A percentile compares a stretch with the other conserved stretches of the same genome.
These are phyloP conservation scores for Onygenales sp. DNA, from an alignment of 2,329 filamentous ascomycete species.

Conservation along the genomic window DNA sequence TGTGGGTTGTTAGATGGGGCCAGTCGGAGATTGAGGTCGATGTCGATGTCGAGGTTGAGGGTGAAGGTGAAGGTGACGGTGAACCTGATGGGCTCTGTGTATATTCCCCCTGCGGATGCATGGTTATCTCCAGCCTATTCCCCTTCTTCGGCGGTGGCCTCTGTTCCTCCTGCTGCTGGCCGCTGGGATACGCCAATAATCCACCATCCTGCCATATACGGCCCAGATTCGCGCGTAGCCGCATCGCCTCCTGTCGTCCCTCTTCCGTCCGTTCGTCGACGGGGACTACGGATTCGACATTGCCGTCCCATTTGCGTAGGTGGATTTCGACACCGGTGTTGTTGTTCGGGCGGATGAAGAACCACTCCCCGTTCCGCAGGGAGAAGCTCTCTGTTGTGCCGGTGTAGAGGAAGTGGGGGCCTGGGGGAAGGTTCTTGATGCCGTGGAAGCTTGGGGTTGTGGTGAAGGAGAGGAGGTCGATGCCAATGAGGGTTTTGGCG, in stretches of 20 bases:
- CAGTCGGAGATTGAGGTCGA: slow-evolving; percentile 39
- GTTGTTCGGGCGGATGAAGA: slow-evolving; percentile 34
- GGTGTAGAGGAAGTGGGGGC: slow-evolving; percentile 54
- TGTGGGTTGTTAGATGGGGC: slow-evolving; percentile 41
- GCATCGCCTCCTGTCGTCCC: slow-evolving; percentile 39
- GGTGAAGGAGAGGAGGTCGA: slow-evolving; percentile 51
- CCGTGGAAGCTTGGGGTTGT: slow-evolving; percentile 53
- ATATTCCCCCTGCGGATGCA: slow-evolving; percentile 2
- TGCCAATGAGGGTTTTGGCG: slow-evolving; percentile 40
- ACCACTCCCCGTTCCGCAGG: slow-evolving; percentile 54
- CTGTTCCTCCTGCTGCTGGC: slow-evolving; percentile 7
- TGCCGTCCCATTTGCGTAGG: slow-evolving; percentile 46
- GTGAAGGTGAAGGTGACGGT: not conserved
- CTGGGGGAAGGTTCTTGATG: slow-evolving; percentile 48
- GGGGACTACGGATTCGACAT: slow-evolving; percentile 27
- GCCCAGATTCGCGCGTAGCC: slow-evolving; percentile 47
- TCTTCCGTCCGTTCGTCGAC: slow-evolving; percentile 23
- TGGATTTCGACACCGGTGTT: slow-evolving; percentile 31
- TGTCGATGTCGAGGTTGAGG: not conserved
- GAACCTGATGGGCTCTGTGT: not conserved
- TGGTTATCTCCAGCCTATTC: slow-evolving; percentile 15
- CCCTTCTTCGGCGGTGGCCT: slow-evolving; percentile 16
- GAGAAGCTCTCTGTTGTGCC: slow-evolving; percentile 50
- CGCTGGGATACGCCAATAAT: slow-evolving; percentile 31
- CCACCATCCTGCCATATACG: slow-evolving; percentile 45